Evolutionary conservation across 805 yeast genomes (phyloP).

Genomic region (Saccharomycopsis sp.): DNA sequence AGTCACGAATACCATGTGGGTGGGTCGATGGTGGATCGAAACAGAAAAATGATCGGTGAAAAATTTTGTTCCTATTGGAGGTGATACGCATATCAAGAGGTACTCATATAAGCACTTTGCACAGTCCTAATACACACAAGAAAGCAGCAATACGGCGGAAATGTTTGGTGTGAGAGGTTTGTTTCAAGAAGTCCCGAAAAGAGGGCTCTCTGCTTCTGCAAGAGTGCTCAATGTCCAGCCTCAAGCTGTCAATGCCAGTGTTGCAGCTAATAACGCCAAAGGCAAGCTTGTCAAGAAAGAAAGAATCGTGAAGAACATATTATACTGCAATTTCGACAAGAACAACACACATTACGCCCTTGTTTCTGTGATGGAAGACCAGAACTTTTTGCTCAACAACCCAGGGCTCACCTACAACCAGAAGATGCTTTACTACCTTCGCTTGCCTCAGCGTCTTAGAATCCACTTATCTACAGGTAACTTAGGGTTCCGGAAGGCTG

Average conservation of each 20-base stretch:
- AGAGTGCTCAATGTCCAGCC: neutral
- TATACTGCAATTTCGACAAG: conserved; percentile 70
- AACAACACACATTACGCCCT: conserved; percentile 81
- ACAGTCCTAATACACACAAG: no score
- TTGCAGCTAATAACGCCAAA: neutral
- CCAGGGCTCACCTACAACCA: conserved; percentile 53
- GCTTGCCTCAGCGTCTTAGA: conserved; percentile 70
- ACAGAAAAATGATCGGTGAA: neutral
- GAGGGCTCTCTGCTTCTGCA: neutral
- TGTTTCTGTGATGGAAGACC: conserved; percentile 62
- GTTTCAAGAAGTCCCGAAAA: neutral
- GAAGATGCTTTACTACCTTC: conserved; percentile 67
- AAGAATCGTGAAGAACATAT: conserved; percentile 52
- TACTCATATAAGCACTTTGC: no score
- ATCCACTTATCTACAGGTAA: conserved; percentile 72
- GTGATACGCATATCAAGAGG: no score
- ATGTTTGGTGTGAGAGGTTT: neutral
- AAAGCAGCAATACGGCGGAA: neutral
- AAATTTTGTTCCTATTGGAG: neutral
- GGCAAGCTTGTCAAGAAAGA: conserved; percentile 20
- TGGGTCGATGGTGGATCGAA: no score
- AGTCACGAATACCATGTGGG: neutral
- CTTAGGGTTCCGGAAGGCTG: conserved; percentile 83
- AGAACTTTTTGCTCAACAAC: conserved; percentile 49
- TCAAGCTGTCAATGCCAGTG: neutral